Percentiles rank a stretch among this genome's conserved stretches.
Conservation (phyloP, 2,329 filamentous ascomycete genomes). For the Nectriaceae sp. region DNA sequence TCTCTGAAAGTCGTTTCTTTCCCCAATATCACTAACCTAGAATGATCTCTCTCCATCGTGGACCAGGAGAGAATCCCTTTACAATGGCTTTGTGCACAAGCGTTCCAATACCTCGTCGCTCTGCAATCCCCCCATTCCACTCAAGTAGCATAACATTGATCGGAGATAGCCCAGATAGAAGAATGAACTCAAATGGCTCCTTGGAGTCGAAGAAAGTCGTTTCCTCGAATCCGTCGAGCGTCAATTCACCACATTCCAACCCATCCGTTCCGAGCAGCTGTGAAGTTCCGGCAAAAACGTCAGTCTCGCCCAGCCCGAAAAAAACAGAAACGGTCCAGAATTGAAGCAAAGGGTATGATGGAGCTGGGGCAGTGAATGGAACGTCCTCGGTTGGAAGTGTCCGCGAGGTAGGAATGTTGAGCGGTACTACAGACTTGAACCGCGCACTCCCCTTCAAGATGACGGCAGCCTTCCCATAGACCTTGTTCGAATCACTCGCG, state of each 20-base stretch:
- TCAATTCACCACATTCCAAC: background rate
- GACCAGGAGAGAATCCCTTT: too few species aligned
- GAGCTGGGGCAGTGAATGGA: too few species aligned
- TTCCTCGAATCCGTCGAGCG: conserved; percentile 11
- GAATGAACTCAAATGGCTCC: conserved; percentile 3
- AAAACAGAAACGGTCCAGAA: conserved; percentile 16
- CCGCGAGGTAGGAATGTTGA: too few species aligned
- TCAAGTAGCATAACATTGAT: conserved; percentile 5
- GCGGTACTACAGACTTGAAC: too few species aligned
- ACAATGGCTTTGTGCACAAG: too few species aligned
- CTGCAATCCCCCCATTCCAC: conserved; percentile 10
- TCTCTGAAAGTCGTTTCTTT: too few species aligned
- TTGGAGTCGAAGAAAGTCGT: conserved; percentile 1
- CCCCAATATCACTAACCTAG: too few species aligned
- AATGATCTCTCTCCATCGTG: too few species aligned
- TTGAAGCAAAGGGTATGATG: conserved; percentile 9
- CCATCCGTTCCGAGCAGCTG: background rate
- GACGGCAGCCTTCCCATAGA: background rate
- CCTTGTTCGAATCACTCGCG: background rate
- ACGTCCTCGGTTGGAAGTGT: too few species aligned
- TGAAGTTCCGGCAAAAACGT: background rate
- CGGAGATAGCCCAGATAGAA: conserved; percentile 1
- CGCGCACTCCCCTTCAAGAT: background rate
- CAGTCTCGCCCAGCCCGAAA: conserved; percentile 1
- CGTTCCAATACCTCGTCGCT: conserved; percentile 12